Conservation (phyloP, 1,284 basidiomycete species). For the Rhodotorula sp. region DNA sequence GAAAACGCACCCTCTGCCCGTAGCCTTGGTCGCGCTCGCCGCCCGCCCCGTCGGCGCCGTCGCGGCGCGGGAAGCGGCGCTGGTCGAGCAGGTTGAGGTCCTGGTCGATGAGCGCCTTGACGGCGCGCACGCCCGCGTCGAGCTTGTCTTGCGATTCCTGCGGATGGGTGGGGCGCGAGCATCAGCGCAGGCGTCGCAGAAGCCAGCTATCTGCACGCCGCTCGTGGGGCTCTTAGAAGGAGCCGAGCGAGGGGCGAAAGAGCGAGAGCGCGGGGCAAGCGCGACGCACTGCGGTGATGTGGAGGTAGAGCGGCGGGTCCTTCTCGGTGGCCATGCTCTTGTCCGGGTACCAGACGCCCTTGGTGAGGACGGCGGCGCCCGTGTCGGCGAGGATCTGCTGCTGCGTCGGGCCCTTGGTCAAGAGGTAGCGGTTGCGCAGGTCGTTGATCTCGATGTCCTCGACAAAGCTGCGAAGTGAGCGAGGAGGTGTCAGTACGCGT, state of each 20-base stretch:
- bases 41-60: neutral
- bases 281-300: conserved; percentile 68
- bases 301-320: conserved; percentile 92
- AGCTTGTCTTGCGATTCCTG: conserved; percentile 70
- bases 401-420: conserved; percentile 93
- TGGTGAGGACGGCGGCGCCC: conserved; percentile 84
- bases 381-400: conserved; percentile 81
- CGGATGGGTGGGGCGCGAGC: too few relatives aligned
- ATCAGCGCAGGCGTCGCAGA: neutral
- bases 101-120: conserved; percentile 79
- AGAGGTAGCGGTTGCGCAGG: conserved; percentile 87
- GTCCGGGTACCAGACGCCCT: conserved; percentile 93
- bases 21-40: conserved; percentile 13
- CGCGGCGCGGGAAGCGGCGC: conserved; percentile 1
- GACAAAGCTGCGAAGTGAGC: conserved; percentile 58
- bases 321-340: conserved; percentile 81
- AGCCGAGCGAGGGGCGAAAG: neutral
- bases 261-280: neutral
- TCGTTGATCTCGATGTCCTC: conserved; percentile 98
- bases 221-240: neutral
- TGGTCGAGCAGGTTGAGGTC: conserved; percentile 76
- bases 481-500: too few relatives aligned
- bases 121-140: conserved; percentile 69
- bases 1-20: conserved; percentile 21
- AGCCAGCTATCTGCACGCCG: too few relatives aligned